These are phyloP conservation scores for Ophiosphaerella narmari DNA, from an alignment of 2,329 filamentous ascomycete species.

Conservation along the genomic window DNA sequence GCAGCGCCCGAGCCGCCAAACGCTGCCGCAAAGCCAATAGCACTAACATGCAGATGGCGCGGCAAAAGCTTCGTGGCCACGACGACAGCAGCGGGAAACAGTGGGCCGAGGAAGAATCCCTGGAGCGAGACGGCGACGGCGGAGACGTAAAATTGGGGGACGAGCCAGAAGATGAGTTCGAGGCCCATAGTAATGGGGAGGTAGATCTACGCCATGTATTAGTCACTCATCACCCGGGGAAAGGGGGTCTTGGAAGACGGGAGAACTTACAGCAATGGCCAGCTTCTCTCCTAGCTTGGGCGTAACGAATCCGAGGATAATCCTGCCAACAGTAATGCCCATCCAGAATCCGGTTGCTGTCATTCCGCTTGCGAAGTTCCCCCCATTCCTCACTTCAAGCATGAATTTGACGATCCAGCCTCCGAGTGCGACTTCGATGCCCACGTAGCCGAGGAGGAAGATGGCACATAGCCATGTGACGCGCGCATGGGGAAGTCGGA, in stretches of 20 bases:
- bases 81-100: slow-evolving; percentile 77
- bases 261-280: slow-evolving; percentile 48
- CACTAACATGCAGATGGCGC: slow-evolving; percentile 73
- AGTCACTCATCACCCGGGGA: not conserved
- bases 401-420: slow-evolving; percentile 86
- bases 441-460: slow-evolving; percentile 80
- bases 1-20: slow-evolving; percentile 77
- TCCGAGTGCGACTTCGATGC: slow-evolving; percentile 74
- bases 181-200: slow-evolving; percentile 66
- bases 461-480: slow-evolving; percentile 74
- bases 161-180: slow-evolving; percentile 79
- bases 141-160: slow-evolving; percentile 75
- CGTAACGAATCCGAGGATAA: slow-evolving; percentile 77
- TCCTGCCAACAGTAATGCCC: slow-evolving; percentile 74
- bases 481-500: slow-evolving; percentile 50
- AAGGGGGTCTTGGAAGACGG: not conserved
- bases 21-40: slow-evolving; percentile 79
- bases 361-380: slow-evolving; percentile 73
- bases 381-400: slow-evolving; percentile 73
- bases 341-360: slow-evolving; percentile 83
- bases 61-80: slow-evolving; percentile 76
- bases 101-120: slow-evolving; percentile 78
- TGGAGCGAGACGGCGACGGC: slow-evolving; percentile 72
- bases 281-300: slow-evolving; percentile 72
- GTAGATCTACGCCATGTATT: slow-evolving; percentile 57